A percentile compares a stretch with the other conserved stretches of the same genome.
These are phyloP conservation scores for Amanita molliuscula DNA, from an alignment of 768 basidiomycete species.

Conservation along the genomic window DNA sequence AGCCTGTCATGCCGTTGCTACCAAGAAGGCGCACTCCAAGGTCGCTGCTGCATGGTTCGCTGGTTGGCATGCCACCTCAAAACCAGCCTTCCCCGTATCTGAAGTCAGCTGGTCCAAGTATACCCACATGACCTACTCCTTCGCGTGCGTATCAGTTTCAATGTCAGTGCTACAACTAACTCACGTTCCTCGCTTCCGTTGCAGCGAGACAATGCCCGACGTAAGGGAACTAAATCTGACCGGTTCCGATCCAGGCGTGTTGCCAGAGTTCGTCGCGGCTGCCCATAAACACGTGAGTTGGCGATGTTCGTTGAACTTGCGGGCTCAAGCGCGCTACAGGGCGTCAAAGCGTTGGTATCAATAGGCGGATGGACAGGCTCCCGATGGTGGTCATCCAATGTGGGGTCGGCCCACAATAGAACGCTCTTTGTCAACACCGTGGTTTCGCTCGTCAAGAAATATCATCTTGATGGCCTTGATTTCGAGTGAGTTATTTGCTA, in stretches of 20 bases:
- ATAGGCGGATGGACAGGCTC: slow-evolving; percentile 70
- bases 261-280: slow-evolving; percentile 46
- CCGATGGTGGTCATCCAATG: slow-evolving; percentile 48
- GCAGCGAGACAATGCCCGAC: slow-evolving; percentile 28
- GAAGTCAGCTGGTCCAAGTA: slow-evolving; percentile 59
- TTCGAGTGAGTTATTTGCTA: slow-evolving; percentile 28
- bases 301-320: background rate
- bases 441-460: slow-evolving; percentile 36
- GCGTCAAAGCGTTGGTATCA: slow-evolving; percentile 46
- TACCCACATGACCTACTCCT: slow-evolving; percentile 59
- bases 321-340: slow-evolving; percentile 21
- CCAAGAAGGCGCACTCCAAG: background rate
- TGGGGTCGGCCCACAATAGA: slow-evolving; percentile 48
- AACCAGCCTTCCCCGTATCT: slow-evolving; percentile 32
- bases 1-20: background rate
- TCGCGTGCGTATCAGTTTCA: slow-evolving; percentile 41
- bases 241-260: slow-evolving; percentile 35
- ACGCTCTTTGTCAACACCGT: slow-evolving; percentile 57
- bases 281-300: slow-evolving; percentile 31
- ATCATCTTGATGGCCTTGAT: slow-evolving; percentile 50
- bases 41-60: slow-evolving; percentile 57
- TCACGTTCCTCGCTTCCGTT: background rate
- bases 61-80: slow-evolving; percentile 44
- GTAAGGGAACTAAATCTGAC: slow-evolving; percentile 23
- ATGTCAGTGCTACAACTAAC: background rate